Evolutionary conservation across 2,329 filamentous ascomycete species (phyloP).

Genomic region (Sphaerulina vaccinii): DNA sequence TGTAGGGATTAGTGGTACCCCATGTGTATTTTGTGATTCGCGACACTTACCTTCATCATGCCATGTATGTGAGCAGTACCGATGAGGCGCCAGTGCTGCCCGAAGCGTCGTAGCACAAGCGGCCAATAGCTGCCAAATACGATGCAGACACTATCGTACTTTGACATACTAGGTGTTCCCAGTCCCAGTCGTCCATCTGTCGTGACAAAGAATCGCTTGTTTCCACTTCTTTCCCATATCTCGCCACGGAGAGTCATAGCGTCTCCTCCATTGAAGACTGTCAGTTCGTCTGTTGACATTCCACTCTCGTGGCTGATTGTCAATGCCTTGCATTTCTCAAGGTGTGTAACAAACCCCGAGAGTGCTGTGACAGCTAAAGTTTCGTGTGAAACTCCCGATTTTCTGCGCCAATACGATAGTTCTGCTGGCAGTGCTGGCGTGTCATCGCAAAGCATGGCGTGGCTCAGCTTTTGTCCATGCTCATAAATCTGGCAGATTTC

Average conservation of each 20-base stretch:
- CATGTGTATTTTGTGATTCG: no score
- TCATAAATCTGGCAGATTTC: not conserved
- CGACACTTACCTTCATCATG: constrained; percentile 11
- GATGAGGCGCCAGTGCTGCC: not conserved
- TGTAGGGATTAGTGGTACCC: no score
- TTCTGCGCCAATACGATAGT: not conserved
- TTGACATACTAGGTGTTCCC: not conserved
- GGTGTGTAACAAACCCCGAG: not conserved
- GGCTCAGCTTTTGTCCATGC: not conserved
- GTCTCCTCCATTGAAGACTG: not conserved
- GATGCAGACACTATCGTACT: not conserved
- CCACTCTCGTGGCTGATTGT: not conserved
- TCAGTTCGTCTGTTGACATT: not conserved
- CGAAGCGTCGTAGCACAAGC: not conserved
- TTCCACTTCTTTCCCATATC: not conserved
- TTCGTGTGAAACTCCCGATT: not conserved
- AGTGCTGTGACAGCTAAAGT: not conserved
- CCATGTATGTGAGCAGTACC: constrained; percentile 6
- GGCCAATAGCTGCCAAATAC: not conserved
- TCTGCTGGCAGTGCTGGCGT: not conserved
- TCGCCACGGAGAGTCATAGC: not conserved
- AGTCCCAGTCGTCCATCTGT: not conserved
- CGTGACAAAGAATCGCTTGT: not conserved
- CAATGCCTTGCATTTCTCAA: not conserved
- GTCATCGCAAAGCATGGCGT: no score